Base-by-base conservation (phyloP, 1,284 basidiomycete genomes). In the Leccinum angustisporum region DNA sequence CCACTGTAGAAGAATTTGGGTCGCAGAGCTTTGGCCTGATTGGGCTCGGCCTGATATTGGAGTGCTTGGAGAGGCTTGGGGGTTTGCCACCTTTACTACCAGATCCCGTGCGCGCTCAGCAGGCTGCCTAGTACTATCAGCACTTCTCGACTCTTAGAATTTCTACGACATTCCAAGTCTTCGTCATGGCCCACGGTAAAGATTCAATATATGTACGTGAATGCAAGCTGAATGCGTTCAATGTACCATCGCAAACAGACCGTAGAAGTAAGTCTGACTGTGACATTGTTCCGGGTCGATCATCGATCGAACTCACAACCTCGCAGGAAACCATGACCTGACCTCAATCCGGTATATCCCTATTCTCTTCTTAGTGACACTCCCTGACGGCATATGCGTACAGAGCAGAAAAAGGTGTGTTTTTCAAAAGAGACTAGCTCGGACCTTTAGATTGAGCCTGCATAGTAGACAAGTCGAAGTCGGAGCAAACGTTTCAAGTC, bases 11-110 rank as follows among this genome's bases (percentile, higher is more conserved):
- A 13, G 50, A 46, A 7, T 86, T 86, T 67, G 91, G 86, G 5
- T 80, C 83, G 4, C 79, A 83, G 58, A 91, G 88, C 64, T 92
- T 92, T 71, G 84, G 86, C 4, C 66, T 92, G 54, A 78, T 92
- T 59, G 83, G 84, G 0, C 75, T 92, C 51, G 80, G 80, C 4
- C 74, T 81, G 16, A 77, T 90, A 21, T 79, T 89, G 57, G 83
- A 88, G 57, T 84, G 80, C 62, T 70, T 91, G 65, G 83, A 86
- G 36, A 75, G 70, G 55, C 72, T 88, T 3, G 64, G 67, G 30
- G 54, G 73, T 57, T 51, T 25, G 13, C 50, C 21, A 6, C 67
- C 72, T 40, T 38, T 65, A 63, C 59, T 65, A 63, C 60, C 57
- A 56, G 52, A 52, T 1, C 34, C 65, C 40, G 50, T 33, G 56